These are phyloP conservation scores for Sordariomycetes sp. DNA, from an alignment of 2,329 filamentous ascomycete species.

Conservation along the genomic window DNA sequence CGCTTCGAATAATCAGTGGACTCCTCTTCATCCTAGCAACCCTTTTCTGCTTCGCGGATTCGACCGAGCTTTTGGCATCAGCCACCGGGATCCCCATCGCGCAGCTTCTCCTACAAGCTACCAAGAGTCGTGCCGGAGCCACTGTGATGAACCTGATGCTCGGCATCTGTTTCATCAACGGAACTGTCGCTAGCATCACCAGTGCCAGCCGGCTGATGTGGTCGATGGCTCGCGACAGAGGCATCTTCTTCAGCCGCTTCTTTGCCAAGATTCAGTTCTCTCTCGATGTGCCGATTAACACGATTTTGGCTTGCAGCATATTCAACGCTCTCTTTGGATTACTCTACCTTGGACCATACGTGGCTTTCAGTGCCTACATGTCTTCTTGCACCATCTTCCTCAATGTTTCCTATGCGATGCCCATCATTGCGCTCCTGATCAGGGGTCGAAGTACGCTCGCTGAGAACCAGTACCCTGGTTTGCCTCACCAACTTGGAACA, in stretches of 20 bases:
- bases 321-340: slow-evolving; percentile 35
- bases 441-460: slow-evolving; percentile 22
- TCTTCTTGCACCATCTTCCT: slow-evolving; percentile 34
- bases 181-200: slow-evolving; percentile 32
- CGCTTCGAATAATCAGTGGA: slow-evolving; percentile 17
- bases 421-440: slow-evolving; percentile 25
- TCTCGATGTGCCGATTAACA: slow-evolving; percentile 30
- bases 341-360: slow-evolving; percentile 33
- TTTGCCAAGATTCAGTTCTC: slow-evolving; percentile 24
- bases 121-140: slow-evolving; percentile 25
- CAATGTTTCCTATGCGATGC: slow-evolving; percentile 34
- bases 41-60: slow-evolving; percentile 29
- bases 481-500: slow-evolving; percentile 18
- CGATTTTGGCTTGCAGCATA: slow-evolving; percentile 28
- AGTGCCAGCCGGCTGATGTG: slow-evolving; percentile 31
- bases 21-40: slow-evolving; percentile 57
- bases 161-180: slow-evolving; percentile 33
- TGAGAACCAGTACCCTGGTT: slow-evolving; percentile 13
- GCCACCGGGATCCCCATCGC: slow-evolving; percentile 34
- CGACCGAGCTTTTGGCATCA: slow-evolving; percentile 21
- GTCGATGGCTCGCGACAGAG: slow-evolving; percentile 36
- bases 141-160: slow-evolving; percentile 30
- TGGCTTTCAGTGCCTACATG: slow-evolving; percentile 36
- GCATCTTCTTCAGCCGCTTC: slow-evolving; percentile 21
- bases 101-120: slow-evolving; percentile 33